phyloP scores from a whole-genome alignment of 768 basidiomycete species.

The Porpolomopsis calyptriformis region DNA sequence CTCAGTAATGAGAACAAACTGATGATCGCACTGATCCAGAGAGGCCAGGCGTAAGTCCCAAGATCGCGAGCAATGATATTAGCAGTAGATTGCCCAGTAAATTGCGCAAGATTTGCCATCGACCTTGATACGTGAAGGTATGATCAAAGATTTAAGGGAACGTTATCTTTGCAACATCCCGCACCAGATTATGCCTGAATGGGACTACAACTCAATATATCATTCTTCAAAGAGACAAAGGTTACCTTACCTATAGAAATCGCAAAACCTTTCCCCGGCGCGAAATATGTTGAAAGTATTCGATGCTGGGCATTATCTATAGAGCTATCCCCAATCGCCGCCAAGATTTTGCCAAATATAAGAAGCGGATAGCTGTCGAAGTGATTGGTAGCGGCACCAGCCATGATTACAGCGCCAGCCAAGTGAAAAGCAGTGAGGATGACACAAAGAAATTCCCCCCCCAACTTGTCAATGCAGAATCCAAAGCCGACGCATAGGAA shows the following conservation, averaged over 20 bases:
- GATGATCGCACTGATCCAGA: slow-evolving; percentile 32
- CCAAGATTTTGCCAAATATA: slow-evolving; percentile 30
- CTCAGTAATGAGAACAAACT: slow-evolving; percentile 28
- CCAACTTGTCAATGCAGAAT: slow-evolving; percentile 32
- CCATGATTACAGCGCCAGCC: slow-evolving; percentile 26
- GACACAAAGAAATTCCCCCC: slow-evolving; percentile 27
- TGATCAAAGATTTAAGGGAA: not conserved
- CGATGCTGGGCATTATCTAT: slow-evolving; percentile 34
- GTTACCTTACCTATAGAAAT: slow-evolving; percentile 27
- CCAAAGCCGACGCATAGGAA: slow-evolving; percentile 32
- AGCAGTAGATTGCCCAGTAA: slow-evolving; percentile 30
- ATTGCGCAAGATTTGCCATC: slow-evolving; percentile 31
- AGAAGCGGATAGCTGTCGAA: slow-evolving; percentile 30
- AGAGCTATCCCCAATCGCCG: slow-evolving; percentile 30
- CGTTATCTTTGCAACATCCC: not conserved
- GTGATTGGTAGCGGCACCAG: slow-evolving; percentile 28
- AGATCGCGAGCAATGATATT: slow-evolving; percentile 30
- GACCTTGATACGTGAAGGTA: slow-evolving; percentile 15
- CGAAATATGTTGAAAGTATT: slow-evolving; percentile 34
- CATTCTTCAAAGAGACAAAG: not conserved
- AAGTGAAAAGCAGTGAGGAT: slow-evolving; percentile 28
- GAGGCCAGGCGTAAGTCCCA: slow-evolving; percentile 30
- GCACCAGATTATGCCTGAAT: not conserved
- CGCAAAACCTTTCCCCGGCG: slow-evolving; percentile 30
- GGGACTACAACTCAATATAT: not conserved